A percentile compares a stretch with the other conserved stretches of the same genome.
These are phyloP conservation scores for Clitopilus passeckerianus DNA, from an alignment of 768 basidiomycete species.

Conservation along the genomic window DNA sequence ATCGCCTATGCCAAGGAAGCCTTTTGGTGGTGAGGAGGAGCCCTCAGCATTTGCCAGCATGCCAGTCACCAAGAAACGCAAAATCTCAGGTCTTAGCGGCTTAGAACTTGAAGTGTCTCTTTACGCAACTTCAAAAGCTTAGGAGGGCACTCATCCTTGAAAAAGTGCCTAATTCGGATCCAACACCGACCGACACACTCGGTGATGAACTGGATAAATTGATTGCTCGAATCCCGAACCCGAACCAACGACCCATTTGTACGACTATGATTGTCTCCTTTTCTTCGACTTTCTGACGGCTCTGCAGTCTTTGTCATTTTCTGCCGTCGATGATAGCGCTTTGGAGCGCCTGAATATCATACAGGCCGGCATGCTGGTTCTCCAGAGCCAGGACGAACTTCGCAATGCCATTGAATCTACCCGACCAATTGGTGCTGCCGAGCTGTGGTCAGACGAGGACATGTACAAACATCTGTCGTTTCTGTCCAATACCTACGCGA, in stretches of 20 bases:
- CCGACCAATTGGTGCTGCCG: slow-evolving; percentile 3
- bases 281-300: slow-evolving; percentile 1
- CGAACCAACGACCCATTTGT: slow-evolving; percentile 3
- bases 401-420: slow-evolving; percentile 6
- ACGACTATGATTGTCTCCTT: slow-evolving; percentile 5
- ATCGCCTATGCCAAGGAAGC: too few species aligned
- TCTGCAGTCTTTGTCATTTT: slow-evolving; percentile 3
- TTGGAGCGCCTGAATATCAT: slow-evolving; percentile 1
- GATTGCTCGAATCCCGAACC: slow-evolving; percentile 1
- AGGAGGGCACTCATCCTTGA: slow-evolving; percentile 2
- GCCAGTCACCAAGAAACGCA: background rate
- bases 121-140: slow-evolving; percentile 3
- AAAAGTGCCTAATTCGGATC: background rate
- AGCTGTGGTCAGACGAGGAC: slow-evolving; percentile 5
- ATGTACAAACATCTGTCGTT: slow-evolving; percentile 5
- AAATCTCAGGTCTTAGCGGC: slow-evolving; percentile 3
- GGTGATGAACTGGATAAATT: slow-evolving; percentile 3
- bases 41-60: too few species aligned
- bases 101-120: slow-evolving; percentile 4
- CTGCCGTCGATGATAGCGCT: slow-evolving; percentile 1
- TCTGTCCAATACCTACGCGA: slow-evolving; percentile 4
- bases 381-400: slow-evolving; percentile 3
- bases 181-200: slow-evolving; percentile 7
- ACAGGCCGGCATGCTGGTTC: slow-evolving; percentile 2
- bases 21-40: too few species aligned